phyloP scores from a whole-genome alignment of 2,329 filamentous ascomycete species.

The Diplodia mutila region DNA sequence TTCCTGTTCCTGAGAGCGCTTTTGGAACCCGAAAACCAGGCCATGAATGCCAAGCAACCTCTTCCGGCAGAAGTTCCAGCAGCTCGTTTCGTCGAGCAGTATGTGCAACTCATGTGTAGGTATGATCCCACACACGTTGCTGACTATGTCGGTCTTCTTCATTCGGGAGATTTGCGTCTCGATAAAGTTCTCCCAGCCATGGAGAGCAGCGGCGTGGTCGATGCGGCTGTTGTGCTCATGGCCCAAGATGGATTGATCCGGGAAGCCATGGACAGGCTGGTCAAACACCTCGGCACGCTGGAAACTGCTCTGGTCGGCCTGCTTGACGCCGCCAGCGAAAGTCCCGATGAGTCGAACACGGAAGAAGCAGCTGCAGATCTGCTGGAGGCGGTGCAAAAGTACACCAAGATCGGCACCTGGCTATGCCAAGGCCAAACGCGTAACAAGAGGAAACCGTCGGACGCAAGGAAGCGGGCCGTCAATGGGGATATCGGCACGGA shows the following conservation, averaged over 20 bases:
- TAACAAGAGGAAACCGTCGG: conserved; percentile 44
- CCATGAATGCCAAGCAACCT: conserved; percentile 40
- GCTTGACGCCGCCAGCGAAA: conserved; percentile 63
- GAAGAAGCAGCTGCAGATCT: conserved; percentile 73
- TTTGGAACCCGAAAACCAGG: conserved; percentile 63
- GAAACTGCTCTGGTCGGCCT: conserved; percentile 78
- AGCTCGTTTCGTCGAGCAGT: conserved; percentile 61
- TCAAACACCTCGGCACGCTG: conserved; percentile 78
- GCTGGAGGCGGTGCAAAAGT: conserved; percentile 80
- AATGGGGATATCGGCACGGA: conserved; percentile 48
- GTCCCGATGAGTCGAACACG: conserved; percentile 60
- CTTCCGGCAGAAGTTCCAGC: conserved; percentile 31
- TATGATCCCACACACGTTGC: conserved; percentile 83
- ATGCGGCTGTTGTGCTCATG: conserved; percentile 90
- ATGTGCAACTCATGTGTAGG: conserved; percentile 87
- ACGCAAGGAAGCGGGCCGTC: conserved; percentile 36
- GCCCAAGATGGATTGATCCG: conserved; percentile 82
- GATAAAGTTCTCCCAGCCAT: conserved; percentile 82
- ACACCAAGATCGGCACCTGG: conserved; percentile 92
- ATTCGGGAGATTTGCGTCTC: conserved; percentile 76
- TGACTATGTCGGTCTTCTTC: conserved; percentile 77
- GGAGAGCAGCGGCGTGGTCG: conserved; percentile 86
- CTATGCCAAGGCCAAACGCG: conserved; percentile 86
- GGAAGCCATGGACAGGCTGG: conserved; percentile 81
- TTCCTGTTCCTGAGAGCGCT: conserved; percentile 77